Evolutionary conservation across 2,329 filamentous ascomycete species (phyloP).

Genomic region (Verticillium zaregamsianum): DNA sequence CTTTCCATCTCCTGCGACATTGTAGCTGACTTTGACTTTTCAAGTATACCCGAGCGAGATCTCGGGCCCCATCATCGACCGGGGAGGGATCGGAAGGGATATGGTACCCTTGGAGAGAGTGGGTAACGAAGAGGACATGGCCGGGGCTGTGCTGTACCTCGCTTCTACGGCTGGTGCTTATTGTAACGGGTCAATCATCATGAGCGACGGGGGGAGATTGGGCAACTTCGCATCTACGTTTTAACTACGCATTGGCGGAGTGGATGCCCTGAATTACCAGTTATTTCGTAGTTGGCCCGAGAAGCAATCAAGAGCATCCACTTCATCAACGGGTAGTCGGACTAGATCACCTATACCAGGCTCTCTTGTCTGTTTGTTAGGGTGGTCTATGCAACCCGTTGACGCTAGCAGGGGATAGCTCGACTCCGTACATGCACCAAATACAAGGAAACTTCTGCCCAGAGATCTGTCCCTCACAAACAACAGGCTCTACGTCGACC

Average conservation of each 20-base stretch:
- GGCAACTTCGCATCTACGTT: constrained; percentile 51
- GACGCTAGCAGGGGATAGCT: too few relatives aligned
- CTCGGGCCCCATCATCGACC: constrained; percentile 41
- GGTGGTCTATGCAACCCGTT: too few relatives aligned
- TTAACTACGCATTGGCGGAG: constrained; percentile 18
- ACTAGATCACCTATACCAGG: too few relatives aligned
- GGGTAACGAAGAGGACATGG: constrained; percentile 57
- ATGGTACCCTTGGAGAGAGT: constrained; percentile 52
- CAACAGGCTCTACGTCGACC: neutral
- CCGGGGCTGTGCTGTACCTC: constrained; percentile 60
- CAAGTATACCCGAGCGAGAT: constrained; percentile 59
- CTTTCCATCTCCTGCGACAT: constrained; percentile 10
- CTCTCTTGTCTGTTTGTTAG: too few relatives aligned
- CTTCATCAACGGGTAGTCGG: too few relatives aligned
- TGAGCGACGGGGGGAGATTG: constrained; percentile 60
- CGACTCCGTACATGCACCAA: too few relatives aligned
- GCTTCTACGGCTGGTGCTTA: constrained; percentile 60
- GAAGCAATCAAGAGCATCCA: too few relatives aligned
- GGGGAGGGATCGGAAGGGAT: constrained; percentile 30
- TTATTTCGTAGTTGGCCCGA: too few relatives aligned
- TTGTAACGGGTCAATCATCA: constrained; percentile 57
- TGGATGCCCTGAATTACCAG: too few relatives aligned
- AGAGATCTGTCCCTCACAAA: neutral
- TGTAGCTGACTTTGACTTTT: neutral
- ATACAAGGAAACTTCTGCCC: too few relatives aligned